phyloP scores from a whole-genome alignment of 306 rosid genomes.

The Abrus pulchellus region DNA sequence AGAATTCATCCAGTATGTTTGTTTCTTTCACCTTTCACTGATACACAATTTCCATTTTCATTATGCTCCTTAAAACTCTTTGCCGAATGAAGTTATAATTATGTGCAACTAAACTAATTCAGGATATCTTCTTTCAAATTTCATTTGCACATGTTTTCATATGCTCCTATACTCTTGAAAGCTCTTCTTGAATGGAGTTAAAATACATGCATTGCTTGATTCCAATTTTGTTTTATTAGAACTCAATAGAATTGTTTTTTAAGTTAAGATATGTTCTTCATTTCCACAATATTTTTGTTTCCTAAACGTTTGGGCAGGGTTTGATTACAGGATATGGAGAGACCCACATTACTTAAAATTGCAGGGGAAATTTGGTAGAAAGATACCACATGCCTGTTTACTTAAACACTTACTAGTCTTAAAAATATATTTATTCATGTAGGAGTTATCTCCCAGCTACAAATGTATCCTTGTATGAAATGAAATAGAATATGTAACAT shows the following conservation, averaged over 20 bases:
- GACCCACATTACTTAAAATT: conserved; percentile 16
- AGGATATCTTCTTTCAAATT: conserved; percentile 50
- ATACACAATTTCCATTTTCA: conserved; percentile 13
- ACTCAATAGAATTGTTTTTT: not conserved
- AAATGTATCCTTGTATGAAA: conserved; percentile 24
- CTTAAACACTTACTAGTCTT: conserved; percentile 5
- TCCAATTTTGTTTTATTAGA: conserved; percentile 37
- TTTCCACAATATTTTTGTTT: conserved; percentile 22
- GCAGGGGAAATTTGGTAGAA: conserved; percentile 25
- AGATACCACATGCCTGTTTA: conserved; percentile 7
- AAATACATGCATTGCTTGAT: conserved; percentile 1
- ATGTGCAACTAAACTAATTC: conserved; percentile 18
- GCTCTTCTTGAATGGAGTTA: conserved; percentile 13
- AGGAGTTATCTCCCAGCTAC: conserved; percentile 27
- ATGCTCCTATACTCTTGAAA: not conserved
- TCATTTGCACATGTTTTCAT: conserved; percentile 29
- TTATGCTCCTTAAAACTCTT: conserved; percentile 20
- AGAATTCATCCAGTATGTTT: conserved; percentile 84
- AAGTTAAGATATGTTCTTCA: conserved; percentile 7
- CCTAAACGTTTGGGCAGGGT: conserved; percentile 17
- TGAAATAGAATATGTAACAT: conserved; percentile 24
- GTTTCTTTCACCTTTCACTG: conserved; percentile 33
- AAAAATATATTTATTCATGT: conserved; percentile 34
- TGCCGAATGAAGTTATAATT: conserved; percentile 35
- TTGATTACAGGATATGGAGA: conserved; percentile 38